A percentile compares a stretch with the other conserved stretches of the same genome.
phyloP scores from a whole-genome alignment of 352 stramenopile genomes.

The Globisporangium orthogonon region DNA sequence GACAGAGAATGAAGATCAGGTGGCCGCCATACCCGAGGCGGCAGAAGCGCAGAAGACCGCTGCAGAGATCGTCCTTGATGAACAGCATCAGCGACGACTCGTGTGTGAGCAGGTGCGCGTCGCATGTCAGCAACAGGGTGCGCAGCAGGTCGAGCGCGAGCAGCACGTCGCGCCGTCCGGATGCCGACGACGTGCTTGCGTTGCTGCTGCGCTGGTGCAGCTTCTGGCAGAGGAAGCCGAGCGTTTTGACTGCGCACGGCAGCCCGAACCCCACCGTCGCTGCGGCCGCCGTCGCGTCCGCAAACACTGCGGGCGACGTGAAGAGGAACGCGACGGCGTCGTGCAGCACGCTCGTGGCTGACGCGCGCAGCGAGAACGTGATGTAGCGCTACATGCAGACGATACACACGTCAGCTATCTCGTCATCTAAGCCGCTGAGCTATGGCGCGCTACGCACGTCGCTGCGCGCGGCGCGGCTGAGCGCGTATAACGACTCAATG shows the following conservation, averaged over 20 bases:
- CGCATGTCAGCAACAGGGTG: conserved; percentile 42
- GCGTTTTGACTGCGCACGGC: conserved; percentile 70
- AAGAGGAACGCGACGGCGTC: conserved; percentile 67
- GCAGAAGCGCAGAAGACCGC: conserved; percentile 60
- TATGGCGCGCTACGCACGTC: conserved; percentile 31
- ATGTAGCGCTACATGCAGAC: conserved; percentile 36
- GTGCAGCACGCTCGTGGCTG: conserved; percentile 57
- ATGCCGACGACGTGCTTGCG: conserved; percentile 1
- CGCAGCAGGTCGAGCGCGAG: conserved; percentile 68
- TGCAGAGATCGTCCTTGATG: conserved; percentile 81
- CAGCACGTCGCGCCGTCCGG: conserved; percentile 52
- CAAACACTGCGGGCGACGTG: conserved; percentile 41
- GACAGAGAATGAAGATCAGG: background rate
- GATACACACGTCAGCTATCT: background rate
- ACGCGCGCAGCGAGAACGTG: conserved; percentile 49
- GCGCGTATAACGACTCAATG: conserved; percentile 93
- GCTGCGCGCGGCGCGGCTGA: conserved; percentile 68
- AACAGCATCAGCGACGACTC: conserved; percentile 75
- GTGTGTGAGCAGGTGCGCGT: conserved; percentile 34
- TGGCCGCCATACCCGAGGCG: conserved; percentile 42
- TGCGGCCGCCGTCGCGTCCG: conserved; percentile 14
- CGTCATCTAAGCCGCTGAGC: no score
- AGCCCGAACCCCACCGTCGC: conserved; percentile 41
- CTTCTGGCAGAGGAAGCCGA: conserved; percentile 81
- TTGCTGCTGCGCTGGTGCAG: conserved; percentile 41